These are phyloP conservation scores for Penicillium sclerotigenum DNA, from an alignment of 2,329 filamentous ascomycete genomes.

Conservation along the genomic window DNA sequence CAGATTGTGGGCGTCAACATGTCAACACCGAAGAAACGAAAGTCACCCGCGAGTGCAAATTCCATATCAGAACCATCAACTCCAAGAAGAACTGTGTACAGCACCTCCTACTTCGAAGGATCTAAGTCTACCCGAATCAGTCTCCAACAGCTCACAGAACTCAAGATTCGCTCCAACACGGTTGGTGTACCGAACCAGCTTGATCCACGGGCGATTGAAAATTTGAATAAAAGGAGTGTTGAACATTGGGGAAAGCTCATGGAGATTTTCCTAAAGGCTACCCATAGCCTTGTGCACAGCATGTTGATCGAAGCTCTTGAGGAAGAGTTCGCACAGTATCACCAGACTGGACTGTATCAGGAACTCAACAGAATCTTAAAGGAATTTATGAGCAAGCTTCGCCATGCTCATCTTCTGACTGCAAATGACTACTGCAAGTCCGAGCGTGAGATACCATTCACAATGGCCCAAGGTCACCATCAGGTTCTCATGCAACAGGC, in stretches of 20 bases:
- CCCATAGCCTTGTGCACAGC: slow-evolving; percentile 28
- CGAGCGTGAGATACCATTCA: slow-evolving; percentile 57
- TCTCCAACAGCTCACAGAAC: neutral
- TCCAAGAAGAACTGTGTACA: neutral
- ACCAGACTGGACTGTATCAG: slow-evolving; percentile 35
- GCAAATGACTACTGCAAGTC: slow-evolving; percentile 52
- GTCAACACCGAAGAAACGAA: slow-evolving; percentile 22
- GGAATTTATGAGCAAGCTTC: slow-evolving; percentile 46
- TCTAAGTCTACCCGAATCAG: slow-evolving; percentile 6
- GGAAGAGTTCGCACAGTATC: slow-evolving; percentile 32
- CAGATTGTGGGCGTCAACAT: neutral
- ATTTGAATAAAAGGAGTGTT: slow-evolving; percentile 57
- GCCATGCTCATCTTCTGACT: slow-evolving; percentile 40
- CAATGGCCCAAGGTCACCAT: slow-evolving; percentile 40
- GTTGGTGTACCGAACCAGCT: slow-evolving; percentile 60
- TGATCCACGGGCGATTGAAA: slow-evolving; percentile 59
- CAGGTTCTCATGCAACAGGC: slow-evolving; percentile 20
- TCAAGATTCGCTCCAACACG: slow-evolving; percentile 45
- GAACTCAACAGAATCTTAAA: slow-evolving; percentile 43
- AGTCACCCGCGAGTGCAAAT: slow-evolving; percentile 1
- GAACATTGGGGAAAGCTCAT: slow-evolving; percentile 57
- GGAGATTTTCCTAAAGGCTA: slow-evolving; percentile 36
- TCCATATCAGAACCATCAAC: neutral
- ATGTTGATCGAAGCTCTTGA: slow-evolving; percentile 49
- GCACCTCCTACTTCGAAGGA: slow-evolving; percentile 20